Evolutionary conservation across 768 basidiomycete genomes (phyloP), one percentile per base, ranked within the genome.

Genomic region (Pseudohyphozyma bogoriensis): DNA sequence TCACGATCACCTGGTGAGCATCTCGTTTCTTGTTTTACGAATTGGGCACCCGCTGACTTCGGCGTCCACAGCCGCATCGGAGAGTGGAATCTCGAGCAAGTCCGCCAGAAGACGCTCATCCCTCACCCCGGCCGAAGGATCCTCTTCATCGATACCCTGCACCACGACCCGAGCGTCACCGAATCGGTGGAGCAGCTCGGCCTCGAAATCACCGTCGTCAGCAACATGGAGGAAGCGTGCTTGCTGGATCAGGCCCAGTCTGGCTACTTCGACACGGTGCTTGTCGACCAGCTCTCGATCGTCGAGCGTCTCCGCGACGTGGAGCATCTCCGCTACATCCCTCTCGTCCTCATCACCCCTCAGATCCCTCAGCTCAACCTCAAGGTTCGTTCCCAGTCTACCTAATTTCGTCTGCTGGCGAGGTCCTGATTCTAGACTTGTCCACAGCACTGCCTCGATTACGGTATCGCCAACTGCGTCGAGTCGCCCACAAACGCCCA

Each of bases 321-420:
- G 64, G 95, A 99, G 70, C 89, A 93, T 71, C 77, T 99, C 59
- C 83, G 95, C 51, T 96, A 96, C 71, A 95, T 99, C 64, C 95
- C 95, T 0, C 86, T 96, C 60, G 90, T 96, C 2, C 80, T 99
- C 49, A 63, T 70, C 55, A 64, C 62, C 13, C 59, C 68, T 15
- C 59, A 64, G 47, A 69, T 69, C 15, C 65, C 68, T 16, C 60
- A 69, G 35, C 64, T 72, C 39, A 69, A 72, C 51, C 63, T 69
- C 62, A 69, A 67, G 52, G 59, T 63, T 35, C 29, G 58, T 52
- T 65, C 35, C 65, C 75, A 81, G 15, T 80, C 86, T 75, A 83
- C 83, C 11, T 81, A 88, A 65, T 77, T 86, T 73, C 29, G 24
- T 50, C 39, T n/a, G 16, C 42, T 44, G 37, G 45, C 50, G 70